Percentiles rank a stretch among this genome's conserved stretches.
Evolutionary conservation across 2,329 filamentous ascomycete genomes (phyloP).

Genomic region (Hirsutella thompsonii): DNA sequence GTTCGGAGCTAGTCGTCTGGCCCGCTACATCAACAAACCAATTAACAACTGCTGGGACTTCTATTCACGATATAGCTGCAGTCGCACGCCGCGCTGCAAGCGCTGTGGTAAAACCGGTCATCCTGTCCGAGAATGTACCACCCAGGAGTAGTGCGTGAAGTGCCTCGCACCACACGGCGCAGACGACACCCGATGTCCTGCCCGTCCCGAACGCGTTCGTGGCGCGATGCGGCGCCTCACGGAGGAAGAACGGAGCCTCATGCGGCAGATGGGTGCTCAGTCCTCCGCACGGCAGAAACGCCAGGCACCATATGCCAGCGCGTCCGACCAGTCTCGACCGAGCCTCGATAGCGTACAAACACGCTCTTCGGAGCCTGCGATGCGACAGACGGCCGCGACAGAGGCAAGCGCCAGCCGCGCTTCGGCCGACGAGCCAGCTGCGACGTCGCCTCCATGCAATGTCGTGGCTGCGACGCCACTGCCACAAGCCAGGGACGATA

Average conservation of each 20-base stretch:
- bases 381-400: neutral
- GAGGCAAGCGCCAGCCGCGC: neutral
- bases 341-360: neutral
- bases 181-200: neutral
- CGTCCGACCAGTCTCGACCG: neutral
- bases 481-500: neutral
- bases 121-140: neutral
- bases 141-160: no score
- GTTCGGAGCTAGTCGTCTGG: constrained; percentile 2
- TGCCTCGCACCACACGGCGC: no score
- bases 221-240: neutral
- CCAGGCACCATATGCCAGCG: neutral
- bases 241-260: neutral
- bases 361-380: neutral
- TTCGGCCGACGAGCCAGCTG: neutral
- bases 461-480: neutral
- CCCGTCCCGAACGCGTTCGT: neutral
- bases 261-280: neutral
- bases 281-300: neutral
- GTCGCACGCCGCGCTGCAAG: neutral
- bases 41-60: constrained; percentile 3
- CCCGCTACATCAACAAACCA: constrained; percentile 1
- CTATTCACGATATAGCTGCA: constrained; percentile 1
- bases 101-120: neutral
- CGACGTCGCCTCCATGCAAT: neutral